phyloP scores from a whole-genome alignment of 2,329 filamentous ascomycete genomes.

The Alternaria ethzedia region DNA sequence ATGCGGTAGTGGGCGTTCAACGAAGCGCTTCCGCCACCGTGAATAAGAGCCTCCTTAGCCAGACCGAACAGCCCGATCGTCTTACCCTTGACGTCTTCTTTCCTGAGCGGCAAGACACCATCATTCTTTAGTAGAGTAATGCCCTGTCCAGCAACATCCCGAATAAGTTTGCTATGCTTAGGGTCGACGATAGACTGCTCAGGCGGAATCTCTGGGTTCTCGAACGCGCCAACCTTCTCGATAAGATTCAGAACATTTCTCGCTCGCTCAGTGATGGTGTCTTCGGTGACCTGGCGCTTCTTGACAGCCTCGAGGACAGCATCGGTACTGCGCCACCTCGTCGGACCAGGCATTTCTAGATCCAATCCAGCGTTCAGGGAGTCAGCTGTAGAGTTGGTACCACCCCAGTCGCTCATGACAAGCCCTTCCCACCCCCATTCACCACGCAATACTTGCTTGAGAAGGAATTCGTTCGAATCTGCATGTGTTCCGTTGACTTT shows the following conservation, averaged over 20 bases:
- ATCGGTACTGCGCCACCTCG: slow-evolving; percentile 73
- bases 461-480: slow-evolving; percentile 67
- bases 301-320: slow-evolving; percentile 56
- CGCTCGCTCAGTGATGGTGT: slow-evolving; percentile 38
- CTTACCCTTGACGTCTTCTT: slow-evolving; percentile 60
- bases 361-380: slow-evolving; percentile 47
- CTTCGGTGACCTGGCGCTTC: slow-evolving; percentile 58
- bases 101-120: slow-evolving; percentile 67
- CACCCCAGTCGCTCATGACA: slow-evolving; percentile 69
- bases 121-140: slow-evolving; percentile 79
- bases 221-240: slow-evolving; percentile 67
- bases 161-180: slow-evolving; percentile 65
- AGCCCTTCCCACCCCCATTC: slow-evolving; percentile 77
- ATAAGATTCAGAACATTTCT: slow-evolving; percentile 65
- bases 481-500: slow-evolving; percentile 74
- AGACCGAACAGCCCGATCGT: slow-evolving; percentile 75
- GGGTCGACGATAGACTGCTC: slow-evolving; percentile 67
- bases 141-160: slow-evolving; percentile 69
- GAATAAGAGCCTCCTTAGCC: slow-evolving; percentile 57
- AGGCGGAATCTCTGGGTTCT: slow-evolving; percentile 64
- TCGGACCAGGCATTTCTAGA: slow-evolving; percentile 53
- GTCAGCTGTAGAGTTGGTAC: slow-evolving; percentile 45
- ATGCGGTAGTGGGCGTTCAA: slow-evolving; percentile 36
- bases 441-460: slow-evolving; percentile 71
- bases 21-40: slow-evolving; percentile 43